phyloP scores from a whole-genome alignment of 225 moss, liverwort and hornwort species.

The Marchantia polymorpha region DNA sequence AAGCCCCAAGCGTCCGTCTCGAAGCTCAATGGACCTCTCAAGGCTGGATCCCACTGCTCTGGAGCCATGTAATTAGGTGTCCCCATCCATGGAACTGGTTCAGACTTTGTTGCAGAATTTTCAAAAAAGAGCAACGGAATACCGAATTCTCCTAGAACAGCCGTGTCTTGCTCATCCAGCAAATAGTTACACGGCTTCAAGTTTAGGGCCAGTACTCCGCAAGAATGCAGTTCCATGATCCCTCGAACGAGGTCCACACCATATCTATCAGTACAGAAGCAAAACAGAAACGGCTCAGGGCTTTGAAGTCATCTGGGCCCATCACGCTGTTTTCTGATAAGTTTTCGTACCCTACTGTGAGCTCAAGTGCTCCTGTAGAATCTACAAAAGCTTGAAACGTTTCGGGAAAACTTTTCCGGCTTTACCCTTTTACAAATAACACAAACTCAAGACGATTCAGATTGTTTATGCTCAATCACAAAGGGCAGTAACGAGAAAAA shows the following conservation, averaged over 20 bases:
- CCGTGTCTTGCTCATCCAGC: constrained; percentile 73
- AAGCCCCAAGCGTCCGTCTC: constrained; percentile 97
- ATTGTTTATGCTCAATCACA: too few species aligned
- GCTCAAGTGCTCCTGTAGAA: background rate
- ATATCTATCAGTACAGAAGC: constrained; percentile 51
- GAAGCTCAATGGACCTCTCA: constrained; percentile 74
- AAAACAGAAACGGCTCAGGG: background rate
- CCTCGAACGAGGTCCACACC: constrained; percentile 73
- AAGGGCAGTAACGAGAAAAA: too few species aligned
- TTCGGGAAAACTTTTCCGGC: too few species aligned
- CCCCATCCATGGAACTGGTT: constrained; percentile 87
- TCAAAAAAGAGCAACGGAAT: constrained; percentile 81
- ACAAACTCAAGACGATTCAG: too few species aligned
- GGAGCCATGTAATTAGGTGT: constrained; percentile 97
- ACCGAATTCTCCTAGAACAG: constrained; percentile 89
- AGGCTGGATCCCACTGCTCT: constrained; percentile 85
- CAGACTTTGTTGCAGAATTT: constrained; percentile 51
- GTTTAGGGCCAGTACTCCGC: constrained; percentile 77
- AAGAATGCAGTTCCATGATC: constrained; percentile 81
- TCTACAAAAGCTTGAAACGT: background rate
- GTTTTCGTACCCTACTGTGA: background rate
- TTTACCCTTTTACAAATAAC: too few species aligned
- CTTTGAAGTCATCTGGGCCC: background rate
- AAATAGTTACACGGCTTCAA: constrained; percentile 95
- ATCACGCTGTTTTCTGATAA: too few species aligned